A percentile compares a stretch with the other conserved stretches of the same genome.
Conservation (phyloP, 1,284 basidiomycete genomes). For the Ganoderma sinense region DNA sequence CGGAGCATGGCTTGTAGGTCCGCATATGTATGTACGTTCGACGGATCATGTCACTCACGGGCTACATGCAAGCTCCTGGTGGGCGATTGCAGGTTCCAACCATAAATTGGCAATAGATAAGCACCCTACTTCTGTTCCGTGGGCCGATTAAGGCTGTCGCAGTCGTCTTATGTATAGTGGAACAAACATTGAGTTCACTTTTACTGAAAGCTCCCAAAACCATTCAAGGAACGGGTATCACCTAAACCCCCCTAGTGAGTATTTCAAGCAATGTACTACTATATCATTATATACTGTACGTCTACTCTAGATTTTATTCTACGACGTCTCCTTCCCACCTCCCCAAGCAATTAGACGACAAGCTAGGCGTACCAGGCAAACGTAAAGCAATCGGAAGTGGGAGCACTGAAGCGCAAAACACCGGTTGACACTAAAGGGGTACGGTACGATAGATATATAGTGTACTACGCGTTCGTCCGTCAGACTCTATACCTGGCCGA, state of each 20-base stretch:
- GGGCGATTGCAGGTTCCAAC: too few species aligned
- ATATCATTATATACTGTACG: slow-evolving; percentile 23
- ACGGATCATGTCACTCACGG: neutral
- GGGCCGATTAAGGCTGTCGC: too few species aligned
- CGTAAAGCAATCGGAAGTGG: neutral
- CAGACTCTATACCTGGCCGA: neutral
- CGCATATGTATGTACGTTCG: neutral
- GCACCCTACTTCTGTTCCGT: neutral
- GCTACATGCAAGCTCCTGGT: neutral
- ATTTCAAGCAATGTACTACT: neutral
- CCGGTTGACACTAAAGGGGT: neutral
- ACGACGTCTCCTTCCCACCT: neutral
- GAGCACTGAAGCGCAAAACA: too few species aligned
- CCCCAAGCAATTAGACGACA: neutral
- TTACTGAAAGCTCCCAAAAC: too few species aligned
- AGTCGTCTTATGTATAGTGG: too few species aligned
- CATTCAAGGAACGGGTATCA: neutral
- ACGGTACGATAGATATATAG: neutral
- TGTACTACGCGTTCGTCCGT: neutral
- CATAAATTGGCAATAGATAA: neutral
- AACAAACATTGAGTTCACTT: too few species aligned
- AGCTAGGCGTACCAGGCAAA: neutral
- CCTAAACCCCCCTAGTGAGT: neutral
- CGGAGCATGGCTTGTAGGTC: neutral
- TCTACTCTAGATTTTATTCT: slow-evolving; percentile 14